A percentile compares a stretch with the other conserved stretches of the same genome.
Evolutionary conservation across 805 yeast genomes (phyloP).

Genomic region (Metschnikowia amazonensis): DNA sequence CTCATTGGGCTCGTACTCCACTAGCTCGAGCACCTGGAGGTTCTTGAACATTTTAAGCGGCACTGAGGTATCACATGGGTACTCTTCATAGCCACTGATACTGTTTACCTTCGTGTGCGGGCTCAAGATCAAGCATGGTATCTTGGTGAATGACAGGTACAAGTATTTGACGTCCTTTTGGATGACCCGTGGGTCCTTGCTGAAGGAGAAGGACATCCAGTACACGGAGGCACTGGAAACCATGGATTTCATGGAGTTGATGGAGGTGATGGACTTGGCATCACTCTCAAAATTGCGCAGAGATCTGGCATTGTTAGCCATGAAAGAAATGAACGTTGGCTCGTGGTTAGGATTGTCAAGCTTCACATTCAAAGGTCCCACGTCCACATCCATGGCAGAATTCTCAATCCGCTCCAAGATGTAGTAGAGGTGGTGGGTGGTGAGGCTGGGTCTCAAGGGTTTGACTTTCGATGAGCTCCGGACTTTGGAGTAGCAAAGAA

Average conservation of each 20-base stretch:
- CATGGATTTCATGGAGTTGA: constrained; percentile 53
- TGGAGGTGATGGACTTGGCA: constrained; percentile 51
- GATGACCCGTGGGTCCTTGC: constrained; percentile 41
- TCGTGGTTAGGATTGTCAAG: constrained; percentile 54
- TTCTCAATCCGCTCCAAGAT: constrained; percentile 55
- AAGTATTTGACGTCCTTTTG: constrained; percentile 53
- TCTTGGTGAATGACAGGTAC: constrained; percentile 59
- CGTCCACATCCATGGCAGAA: constrained; percentile 43
- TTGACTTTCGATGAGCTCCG: constrained; percentile 31
- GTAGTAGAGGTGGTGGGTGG: constrained; percentile 62
- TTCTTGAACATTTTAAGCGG: constrained; percentile 62
- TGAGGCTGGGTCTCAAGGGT: constrained; percentile 54
- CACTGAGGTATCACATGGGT: constrained; percentile 67
- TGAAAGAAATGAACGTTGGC: constrained; percentile 54
- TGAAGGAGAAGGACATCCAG: constrained; percentile 35
- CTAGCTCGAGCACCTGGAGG: constrained; percentile 56
- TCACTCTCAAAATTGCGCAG: constrained; percentile 41
- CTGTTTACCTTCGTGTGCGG: constrained; percentile 56
- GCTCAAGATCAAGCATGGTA: constrained; percentile 59
- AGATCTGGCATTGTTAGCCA: constrained; percentile 51
- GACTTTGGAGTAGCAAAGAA: constrained; percentile 48
- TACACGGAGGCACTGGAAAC: constrained; percentile 41
- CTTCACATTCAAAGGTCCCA: constrained; percentile 61
- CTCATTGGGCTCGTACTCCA: constrained; percentile 60
- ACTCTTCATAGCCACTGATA: constrained; percentile 62